Evolutionary conservation across 2,329 filamentous ascomycete genomes (phyloP).

Genomic region (Hymenoscyphus infarciens): DNA sequence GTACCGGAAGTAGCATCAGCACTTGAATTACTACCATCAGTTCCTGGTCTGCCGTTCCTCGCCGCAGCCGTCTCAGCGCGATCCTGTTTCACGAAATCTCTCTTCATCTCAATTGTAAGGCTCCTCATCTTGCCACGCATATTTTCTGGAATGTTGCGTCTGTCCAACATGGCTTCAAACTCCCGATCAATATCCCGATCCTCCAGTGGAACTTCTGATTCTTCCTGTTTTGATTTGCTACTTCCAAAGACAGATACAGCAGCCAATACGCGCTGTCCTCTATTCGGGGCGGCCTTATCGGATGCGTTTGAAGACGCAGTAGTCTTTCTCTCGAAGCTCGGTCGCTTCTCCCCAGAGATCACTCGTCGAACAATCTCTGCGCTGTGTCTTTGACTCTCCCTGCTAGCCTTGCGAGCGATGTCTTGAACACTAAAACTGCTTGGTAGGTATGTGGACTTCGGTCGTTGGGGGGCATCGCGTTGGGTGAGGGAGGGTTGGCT

Average conservation of each 20-base stretch:
- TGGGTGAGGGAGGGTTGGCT: conserved; percentile 28
- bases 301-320: conserved; percentile 26
- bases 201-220: conserved; percentile 38
- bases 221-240: conserved; percentile 44
- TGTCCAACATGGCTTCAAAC: conserved; percentile 67
- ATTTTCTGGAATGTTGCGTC: conserved; percentile 89
- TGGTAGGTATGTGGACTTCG: conserved; percentile 34
- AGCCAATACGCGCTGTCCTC: conserved; percentile 56
- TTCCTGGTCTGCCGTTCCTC: conserved; percentile 42
- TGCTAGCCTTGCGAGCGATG: conserved; percentile 30
- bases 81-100: conserved; percentile 90
- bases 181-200: conserved; percentile 54
- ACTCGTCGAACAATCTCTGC: conserved; percentile 26
- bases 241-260: conserved; percentile 60
- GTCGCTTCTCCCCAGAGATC: conserved; percentile 24
- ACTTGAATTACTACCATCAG: conserved; percentile 39
- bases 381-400: conserved; percentile 29
- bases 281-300: conserved; percentile 40
- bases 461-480: conserved; percentile 26
- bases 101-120: conserved; percentile 84
- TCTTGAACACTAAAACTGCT: conserved; percentile 36
- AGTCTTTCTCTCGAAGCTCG: conserved; percentile 28
- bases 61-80: conserved; percentile 64
- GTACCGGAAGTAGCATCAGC: conserved; percentile 39
- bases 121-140: conserved; percentile 94